phyloP scores from a whole-genome alignment of 2,329 filamentous ascomycete species.

The Colletotrichum sp. region DNA sequence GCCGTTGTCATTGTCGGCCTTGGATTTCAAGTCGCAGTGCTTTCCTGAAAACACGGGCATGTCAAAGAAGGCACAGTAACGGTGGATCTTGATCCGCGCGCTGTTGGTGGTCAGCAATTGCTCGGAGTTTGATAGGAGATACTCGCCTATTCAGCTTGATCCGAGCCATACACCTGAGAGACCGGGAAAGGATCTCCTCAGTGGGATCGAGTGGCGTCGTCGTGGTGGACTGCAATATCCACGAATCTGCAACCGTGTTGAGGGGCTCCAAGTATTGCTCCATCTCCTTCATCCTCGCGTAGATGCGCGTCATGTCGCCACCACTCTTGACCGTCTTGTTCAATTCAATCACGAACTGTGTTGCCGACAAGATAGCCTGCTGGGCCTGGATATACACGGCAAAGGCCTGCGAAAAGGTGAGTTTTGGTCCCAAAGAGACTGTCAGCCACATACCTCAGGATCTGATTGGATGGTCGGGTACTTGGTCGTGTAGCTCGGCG shows the following conservation, averaged over 20 bases:
- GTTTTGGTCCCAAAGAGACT: background rate
- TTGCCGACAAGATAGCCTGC: constrained; percentile 50
- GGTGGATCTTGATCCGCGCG: constrained; percentile 56
- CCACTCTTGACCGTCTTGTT: constrained; percentile 44
- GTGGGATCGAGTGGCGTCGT: constrained; percentile 39
- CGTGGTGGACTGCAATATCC: constrained; percentile 34
- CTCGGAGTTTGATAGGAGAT: background rate
- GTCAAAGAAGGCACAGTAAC: constrained; percentile 57
- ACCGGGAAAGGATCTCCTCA: constrained; percentile 46
- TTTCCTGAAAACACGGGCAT: constrained; percentile 52
- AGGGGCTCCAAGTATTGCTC: constrained; percentile 42
- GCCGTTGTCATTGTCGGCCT: constrained; percentile 26
- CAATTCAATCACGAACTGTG: constrained; percentile 53
- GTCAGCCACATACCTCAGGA: constrained; percentile 44
- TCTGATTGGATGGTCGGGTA: constrained; percentile 46
- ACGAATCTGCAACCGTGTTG: constrained; percentile 38
- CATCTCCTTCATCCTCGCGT: constrained; percentile 44
- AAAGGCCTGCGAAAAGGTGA: constrained; percentile 39
- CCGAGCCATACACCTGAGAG: constrained; percentile 49
- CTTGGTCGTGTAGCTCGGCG: constrained; percentile 48
- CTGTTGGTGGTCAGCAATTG: constrained; percentile 29
- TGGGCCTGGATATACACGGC: constrained; percentile 49
- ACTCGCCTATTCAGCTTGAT: constrained; percentile 55
- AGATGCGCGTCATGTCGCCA: constrained; percentile 43
- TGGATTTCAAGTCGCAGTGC: constrained; percentile 51